Conservation (phyloP, 345 rosid species). For the Syzygium oleosum region DNA sequence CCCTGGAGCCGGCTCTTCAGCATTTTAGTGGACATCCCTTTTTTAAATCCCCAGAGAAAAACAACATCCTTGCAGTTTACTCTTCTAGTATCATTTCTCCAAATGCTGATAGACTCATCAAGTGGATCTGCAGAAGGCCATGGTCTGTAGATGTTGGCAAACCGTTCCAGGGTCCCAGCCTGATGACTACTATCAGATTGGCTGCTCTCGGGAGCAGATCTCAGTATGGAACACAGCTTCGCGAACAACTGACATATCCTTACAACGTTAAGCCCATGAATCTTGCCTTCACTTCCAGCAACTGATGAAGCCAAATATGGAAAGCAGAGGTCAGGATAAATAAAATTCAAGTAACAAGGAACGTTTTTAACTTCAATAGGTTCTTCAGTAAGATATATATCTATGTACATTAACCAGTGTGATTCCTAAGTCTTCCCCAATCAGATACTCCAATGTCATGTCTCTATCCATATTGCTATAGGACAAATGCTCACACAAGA, state of each 20-base stretch:
- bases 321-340: neutral
- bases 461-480: neutral
- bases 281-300: conserved; percentile 21
- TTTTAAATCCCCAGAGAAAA: conserved; percentile 70
- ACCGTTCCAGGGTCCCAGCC: conserved; percentile 19
- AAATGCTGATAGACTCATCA: conserved; percentile 43
- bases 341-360: neutral
- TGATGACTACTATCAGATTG: conserved; percentile 15
- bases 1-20: conserved; percentile 56
- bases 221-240: conserved; percentile 51
- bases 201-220: conserved; percentile 16
- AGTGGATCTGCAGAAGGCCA: conserved; percentile 14
- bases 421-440: neutral
- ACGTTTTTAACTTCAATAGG: neutral
- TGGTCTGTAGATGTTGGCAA: conserved; percentile 24
- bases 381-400: neutral
- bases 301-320: conserved; percentile 15
- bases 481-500: neutral
- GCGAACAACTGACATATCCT: conserved; percentile 65
- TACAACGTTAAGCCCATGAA: conserved; percentile 58
- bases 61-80: conserved; percentile 56
- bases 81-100: conserved; percentile 43
- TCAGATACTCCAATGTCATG: neutral
- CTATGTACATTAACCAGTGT: neutral
- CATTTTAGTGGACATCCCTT: conserved; percentile 35